phyloP scores from a whole-genome alignment of 441 rosid genomes.

The Corymbia citriodora region DNA sequence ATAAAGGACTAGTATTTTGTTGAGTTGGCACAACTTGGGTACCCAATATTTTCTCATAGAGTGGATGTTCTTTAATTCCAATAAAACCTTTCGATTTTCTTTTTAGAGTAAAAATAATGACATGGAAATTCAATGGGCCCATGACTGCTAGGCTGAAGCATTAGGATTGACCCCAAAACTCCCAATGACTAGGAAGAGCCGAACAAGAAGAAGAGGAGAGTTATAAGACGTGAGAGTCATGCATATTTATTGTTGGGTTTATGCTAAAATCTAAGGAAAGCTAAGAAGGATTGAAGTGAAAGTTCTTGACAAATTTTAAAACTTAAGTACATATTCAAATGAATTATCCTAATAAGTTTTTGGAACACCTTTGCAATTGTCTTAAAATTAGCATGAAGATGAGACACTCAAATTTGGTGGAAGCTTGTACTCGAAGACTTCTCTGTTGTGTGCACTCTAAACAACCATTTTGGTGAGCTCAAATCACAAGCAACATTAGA shows the following conservation, averaged over 20 bases:
- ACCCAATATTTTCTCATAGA: too few species aligned
- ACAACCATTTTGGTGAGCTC: neutral
- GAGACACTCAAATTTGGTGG: neutral
- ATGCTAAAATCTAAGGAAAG: neutral
- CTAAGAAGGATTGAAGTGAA: neutral
- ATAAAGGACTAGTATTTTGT: too few species aligned
- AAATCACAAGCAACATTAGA: neutral
- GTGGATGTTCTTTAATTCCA: too few species aligned
- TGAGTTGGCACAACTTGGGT: too few species aligned
- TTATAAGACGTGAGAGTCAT: neutral
- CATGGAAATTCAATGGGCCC: too few species aligned
- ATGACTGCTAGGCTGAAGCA: too few species aligned
- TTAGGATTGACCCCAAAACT: too few species aligned
- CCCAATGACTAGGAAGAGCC: too few species aligned
- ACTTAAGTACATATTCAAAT: too few species aligned
- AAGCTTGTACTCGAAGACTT: neutral
- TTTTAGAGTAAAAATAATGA: too few species aligned
- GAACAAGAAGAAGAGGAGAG: neutral
- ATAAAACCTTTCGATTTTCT: too few species aligned
- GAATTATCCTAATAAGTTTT: neutral
- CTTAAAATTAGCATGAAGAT: neutral
- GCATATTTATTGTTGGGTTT: neutral
- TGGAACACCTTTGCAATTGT: neutral
- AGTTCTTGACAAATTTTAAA: too few species aligned
- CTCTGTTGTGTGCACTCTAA: accelerated